These are phyloP conservation scores for Fraxinus nigra DNA, from an alignment of 305 asterid species.

Conservation along the genomic window DNA sequence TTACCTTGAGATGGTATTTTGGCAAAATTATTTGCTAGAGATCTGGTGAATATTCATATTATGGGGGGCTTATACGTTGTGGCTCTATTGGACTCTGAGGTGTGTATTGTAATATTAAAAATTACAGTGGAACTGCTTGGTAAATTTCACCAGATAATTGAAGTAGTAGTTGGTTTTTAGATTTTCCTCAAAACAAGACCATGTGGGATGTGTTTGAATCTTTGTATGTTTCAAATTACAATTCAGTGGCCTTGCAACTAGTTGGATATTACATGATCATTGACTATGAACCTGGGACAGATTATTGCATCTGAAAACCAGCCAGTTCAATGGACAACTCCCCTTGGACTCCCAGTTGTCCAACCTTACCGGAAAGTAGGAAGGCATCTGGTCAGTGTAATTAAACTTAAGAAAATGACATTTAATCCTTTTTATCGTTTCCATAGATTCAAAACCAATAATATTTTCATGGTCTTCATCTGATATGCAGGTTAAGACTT, in stretches of 20 bases:
- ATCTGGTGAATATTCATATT: not conserved
- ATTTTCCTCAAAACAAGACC: not conserved
- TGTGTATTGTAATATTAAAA: not conserved
- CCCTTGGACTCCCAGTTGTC: constrained; percentile 98
- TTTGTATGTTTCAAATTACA: constrained; percentile 7
- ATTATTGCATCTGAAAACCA: constrained; percentile 81
- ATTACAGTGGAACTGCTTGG: not conserved
- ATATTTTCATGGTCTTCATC: constrained; percentile 10
- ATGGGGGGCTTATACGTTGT: not conserved
- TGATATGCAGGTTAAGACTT: constrained; percentile 73
- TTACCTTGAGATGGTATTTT: not conserved
- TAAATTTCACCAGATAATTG: not conserved
- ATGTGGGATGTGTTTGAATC: not conserved
- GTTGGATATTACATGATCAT: constrained; percentile 18
- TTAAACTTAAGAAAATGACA: not conserved
- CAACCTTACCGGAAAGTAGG: constrained; percentile 85
- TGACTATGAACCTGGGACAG: constrained; percentile 43
- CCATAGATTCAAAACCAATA: constrained; percentile 7
- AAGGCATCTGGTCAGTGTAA: constrained; percentile 64
- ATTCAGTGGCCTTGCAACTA: not conserved
- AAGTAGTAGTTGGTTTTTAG: not conserved
- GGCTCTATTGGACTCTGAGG: not conserved
- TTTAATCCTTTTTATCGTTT: constrained; percentile 10
- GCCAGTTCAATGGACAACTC: constrained; percentile 94
- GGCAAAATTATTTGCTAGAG: not conserved